Evolutionary conservation across 2,329 filamentous ascomycete genomes (phyloP).

Genomic region (Amauroascus niger): DNA sequence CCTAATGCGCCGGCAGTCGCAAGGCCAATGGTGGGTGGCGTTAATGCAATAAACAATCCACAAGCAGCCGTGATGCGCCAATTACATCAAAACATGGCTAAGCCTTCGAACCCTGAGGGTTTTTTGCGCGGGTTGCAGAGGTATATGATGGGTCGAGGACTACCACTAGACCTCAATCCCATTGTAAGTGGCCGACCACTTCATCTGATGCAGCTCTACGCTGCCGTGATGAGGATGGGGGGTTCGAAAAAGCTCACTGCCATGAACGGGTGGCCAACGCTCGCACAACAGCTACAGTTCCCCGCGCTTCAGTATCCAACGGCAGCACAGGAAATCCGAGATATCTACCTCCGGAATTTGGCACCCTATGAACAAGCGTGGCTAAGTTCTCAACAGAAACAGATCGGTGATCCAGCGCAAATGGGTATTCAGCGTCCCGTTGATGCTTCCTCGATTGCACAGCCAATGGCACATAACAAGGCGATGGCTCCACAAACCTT

Average conservation of each 20-base stretch:
- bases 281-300: conserved; percentile 56
- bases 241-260: conserved; percentile 66
- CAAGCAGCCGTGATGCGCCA: conserved; percentile 42
- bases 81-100: conserved; percentile 36
- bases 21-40: conserved; percentile 26
- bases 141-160: conserved; percentile 66
- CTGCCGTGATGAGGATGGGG: conserved; percentile 63
- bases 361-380: conserved; percentile 58
- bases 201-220: conserved; percentile 67
- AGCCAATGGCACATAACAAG: conserved; percentile 39
- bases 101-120: conserved; percentile 47
- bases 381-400: conserved; percentile 38
- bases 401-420: conserved; percentile 36
- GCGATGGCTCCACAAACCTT: conserved; percentile 24
- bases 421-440: conserved; percentile 33
- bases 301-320: conserved; percentile 53
- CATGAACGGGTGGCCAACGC: conserved; percentile 61
- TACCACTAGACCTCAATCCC: conserved; percentile 66
- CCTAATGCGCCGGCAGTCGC: conserved; percentile 33
- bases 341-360: conserved; percentile 66
- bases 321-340: conserved; percentile 59
- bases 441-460: conserved; percentile 27
- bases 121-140: conserved; percentile 66
- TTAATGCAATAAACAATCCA: conserved; percentile 28
- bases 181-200: conserved; percentile 63